Conservation (phyloP, 2,329 filamentous ascomycete genomes). For the Diaporthe citri region DNA sequence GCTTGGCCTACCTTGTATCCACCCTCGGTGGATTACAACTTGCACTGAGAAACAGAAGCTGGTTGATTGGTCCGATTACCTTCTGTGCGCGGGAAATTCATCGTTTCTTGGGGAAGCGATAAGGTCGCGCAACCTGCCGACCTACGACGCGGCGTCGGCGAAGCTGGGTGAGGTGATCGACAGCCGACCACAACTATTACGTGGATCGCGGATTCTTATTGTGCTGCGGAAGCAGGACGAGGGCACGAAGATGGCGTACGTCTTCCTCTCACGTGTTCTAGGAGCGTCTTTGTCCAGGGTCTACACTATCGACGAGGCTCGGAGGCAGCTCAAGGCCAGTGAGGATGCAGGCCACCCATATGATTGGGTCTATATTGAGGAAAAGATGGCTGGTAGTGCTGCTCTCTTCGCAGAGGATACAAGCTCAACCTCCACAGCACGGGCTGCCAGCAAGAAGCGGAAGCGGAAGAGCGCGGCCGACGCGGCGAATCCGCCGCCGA, state of each 20-base stretch:
- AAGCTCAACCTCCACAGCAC: neutral
- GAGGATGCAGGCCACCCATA: slow-evolving; percentile 65
- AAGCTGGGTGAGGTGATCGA: slow-evolving; percentile 69
- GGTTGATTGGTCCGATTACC: slow-evolving; percentile 82
- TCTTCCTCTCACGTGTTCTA: slow-evolving; percentile 84
- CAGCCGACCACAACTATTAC: slow-evolving; percentile 72
- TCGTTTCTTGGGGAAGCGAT: slow-evolving; percentile 81
- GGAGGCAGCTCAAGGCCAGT: slow-evolving; percentile 65
- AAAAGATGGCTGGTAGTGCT: slow-evolving; percentile 61
- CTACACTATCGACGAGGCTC: slow-evolving; percentile 74
- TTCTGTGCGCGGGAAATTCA: slow-evolving; percentile 88
- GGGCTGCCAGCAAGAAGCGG: slow-evolving; percentile 49
- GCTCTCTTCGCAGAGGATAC: slow-evolving; percentile 41
- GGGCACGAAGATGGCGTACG: slow-evolving; percentile 77
- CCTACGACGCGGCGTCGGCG: slow-evolving; percentile 70
- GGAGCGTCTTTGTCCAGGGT: slow-evolving; percentile 80
- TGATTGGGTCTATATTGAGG: slow-evolving; percentile 83
- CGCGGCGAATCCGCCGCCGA: slow-evolving; percentile 52
- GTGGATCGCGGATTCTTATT: slow-evolving; percentile 76
- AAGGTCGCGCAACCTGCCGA: slow-evolving; percentile 76
- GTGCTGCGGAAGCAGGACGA: slow-evolving; percentile 76
- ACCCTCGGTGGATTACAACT: slow-evolving; percentile 82
- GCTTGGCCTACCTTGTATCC: slow-evolving; percentile 87
- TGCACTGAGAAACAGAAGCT: slow-evolving; percentile 73
- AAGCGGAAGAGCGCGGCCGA: slow-evolving; percentile 58